phyloP scores from a whole-genome alignment of 495 filamentous ascomycete genomes.

The Aspergillus incahuasiensis region DNA sequence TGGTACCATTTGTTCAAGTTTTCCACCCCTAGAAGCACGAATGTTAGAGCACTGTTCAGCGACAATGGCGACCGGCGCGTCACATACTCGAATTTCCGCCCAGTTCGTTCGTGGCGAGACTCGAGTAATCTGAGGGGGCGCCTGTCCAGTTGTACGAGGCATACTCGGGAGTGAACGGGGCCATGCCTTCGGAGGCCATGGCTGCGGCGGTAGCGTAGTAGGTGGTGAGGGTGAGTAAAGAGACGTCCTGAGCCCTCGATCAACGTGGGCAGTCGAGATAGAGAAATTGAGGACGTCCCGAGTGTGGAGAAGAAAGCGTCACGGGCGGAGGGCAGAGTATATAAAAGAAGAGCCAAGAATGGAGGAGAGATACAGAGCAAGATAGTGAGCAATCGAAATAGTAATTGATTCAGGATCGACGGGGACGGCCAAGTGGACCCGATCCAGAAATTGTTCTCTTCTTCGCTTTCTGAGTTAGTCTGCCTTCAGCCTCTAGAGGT shows the following conservation, averaged over 20 bases:
- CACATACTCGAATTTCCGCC: constrained; percentile 77
- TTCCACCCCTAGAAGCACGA: constrained; percentile 48
- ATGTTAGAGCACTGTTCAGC: neutral
- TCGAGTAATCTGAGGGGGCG: constrained; percentile 65
- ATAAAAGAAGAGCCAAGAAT: constrained; percentile 23
- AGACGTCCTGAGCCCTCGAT: constrained; percentile 9
- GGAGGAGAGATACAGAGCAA: constrained; percentile 11
- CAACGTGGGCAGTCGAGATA: constrained; percentile 9
- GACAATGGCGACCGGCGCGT: neutral
- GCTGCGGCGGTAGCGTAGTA: neutral
- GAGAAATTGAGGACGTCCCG: constrained; percentile 13
- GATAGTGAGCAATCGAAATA: constrained; percentile 13
- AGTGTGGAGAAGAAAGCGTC: constrained; percentile 28
- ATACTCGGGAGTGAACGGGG: constrained; percentile 39
- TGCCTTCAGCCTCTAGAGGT: neutral
- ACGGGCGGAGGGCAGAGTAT: constrained; percentile 26
- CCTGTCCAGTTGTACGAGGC: constrained; percentile 80
- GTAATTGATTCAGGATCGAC: constrained; percentile 5
- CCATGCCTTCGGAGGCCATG: constrained; percentile 16
- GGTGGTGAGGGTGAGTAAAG: neutral
- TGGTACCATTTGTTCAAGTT: constrained; percentile 87
- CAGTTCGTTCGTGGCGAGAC: constrained; percentile 58
- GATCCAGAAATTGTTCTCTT: constrained; percentile 1
- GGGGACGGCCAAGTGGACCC: constrained; percentile 7
- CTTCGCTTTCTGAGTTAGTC: neutral